Percentiles rank a stretch among this genome's conserved stretches.
Evolutionary conservation across 129 eudicot genomes (phyloP).

Genomic region (Logfia minima): DNA sequence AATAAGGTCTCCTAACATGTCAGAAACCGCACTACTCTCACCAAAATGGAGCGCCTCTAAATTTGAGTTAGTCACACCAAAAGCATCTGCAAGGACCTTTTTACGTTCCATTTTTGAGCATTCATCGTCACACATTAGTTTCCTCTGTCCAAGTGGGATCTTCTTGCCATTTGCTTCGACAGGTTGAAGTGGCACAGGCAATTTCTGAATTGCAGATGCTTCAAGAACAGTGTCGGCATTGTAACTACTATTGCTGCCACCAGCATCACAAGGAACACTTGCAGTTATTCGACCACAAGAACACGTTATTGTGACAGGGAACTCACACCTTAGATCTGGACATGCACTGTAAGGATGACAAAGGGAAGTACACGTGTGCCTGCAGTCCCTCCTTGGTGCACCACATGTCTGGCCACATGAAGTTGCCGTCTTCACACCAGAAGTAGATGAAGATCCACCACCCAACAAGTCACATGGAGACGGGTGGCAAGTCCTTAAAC

Average conservation of each 20-base stretch:
- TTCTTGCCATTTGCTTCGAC: constrained; percentile 63
- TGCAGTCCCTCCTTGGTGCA: constrained; percentile 91
- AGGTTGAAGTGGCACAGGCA: constrained; percentile 75
- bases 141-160: constrained; percentile 91
- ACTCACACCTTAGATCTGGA: constrained; percentile 86
- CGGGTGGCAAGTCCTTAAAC: constrained; percentile 84
- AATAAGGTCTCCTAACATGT: constrained; percentile 60
- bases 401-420: constrained; percentile 96
- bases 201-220: constrained; percentile 70
- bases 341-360: constrained; percentile 73
- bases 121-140: constrained; percentile 84
- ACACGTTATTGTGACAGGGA: constrained; percentile 80
- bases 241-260: constrained; percentile 61
- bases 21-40: constrained; percentile 60
- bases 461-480: constrained; percentile 67
- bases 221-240: constrained; percentile 64
- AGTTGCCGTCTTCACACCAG: constrained; percentile 37
- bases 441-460: constrained; percentile 40
- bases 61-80: constrained; percentile 62
- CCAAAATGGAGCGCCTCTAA: constrained; percentile 87
- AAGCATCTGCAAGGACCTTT: constrained; percentile 90
- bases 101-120: constrained; percentile 80
- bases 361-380: constrained; percentile 81
- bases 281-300: constrained; percentile 78
- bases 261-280: constrained; percentile 87